Evolutionary conservation across 306 rosid species (phyloP).

Genomic region (Urtica urens): DNA sequence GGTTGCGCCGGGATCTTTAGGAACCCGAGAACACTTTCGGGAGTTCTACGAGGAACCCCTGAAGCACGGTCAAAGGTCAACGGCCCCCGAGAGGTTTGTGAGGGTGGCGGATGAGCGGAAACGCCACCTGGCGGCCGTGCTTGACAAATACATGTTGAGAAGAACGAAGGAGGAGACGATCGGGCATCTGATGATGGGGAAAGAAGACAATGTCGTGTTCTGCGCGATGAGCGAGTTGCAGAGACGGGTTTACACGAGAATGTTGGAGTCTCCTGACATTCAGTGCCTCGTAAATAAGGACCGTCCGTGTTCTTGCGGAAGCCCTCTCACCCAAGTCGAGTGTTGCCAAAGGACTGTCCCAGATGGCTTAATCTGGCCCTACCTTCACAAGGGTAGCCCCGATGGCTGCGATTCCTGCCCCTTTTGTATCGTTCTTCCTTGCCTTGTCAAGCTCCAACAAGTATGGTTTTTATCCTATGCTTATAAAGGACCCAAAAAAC

Average conservation of each 20-base stretch:
- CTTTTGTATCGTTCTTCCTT: slow-evolving; percentile 87
- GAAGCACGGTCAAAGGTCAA: slow-evolving; percentile 90
- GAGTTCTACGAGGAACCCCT: slow-evolving; percentile 88
- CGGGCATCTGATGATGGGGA: slow-evolving; percentile 98
- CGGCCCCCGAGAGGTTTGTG: slow-evolving; percentile 81
- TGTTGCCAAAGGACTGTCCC: slow-evolving; percentile 81
- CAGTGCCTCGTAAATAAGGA: slow-evolving; percentile 83
- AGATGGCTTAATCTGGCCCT: slow-evolving; percentile 79
- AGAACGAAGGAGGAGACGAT: slow-evolving; percentile 94
- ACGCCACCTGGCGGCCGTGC: slow-evolving; percentile 55
- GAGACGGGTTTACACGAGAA: slow-evolving; percentile 70
- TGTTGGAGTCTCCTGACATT: slow-evolving; percentile 82
- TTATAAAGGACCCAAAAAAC: no score
- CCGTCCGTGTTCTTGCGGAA: slow-evolving; percentile 78
- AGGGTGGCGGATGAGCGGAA: slow-evolving; percentile 68
- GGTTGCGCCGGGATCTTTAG: slow-evolving; percentile 88
- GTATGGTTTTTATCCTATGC: no score
- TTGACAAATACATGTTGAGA: slow-evolving; percentile 75
- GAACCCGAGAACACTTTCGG: slow-evolving; percentile 88
- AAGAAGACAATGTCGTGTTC: slow-evolving; percentile 84
- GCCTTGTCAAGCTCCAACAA: slow-evolving; percentile 97
- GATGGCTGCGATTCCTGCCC: slow-evolving; percentile 97
- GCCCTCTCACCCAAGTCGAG: slow-evolving; percentile 86
- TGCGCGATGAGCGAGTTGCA: slow-evolving; percentile 93
- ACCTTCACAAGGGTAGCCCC: slow-evolving; percentile 72